These are phyloP conservation scores for Ustilago nuda DNA, from an alignment of 1,284 basidiomycete genomes.

Conservation along the genomic window DNA sequence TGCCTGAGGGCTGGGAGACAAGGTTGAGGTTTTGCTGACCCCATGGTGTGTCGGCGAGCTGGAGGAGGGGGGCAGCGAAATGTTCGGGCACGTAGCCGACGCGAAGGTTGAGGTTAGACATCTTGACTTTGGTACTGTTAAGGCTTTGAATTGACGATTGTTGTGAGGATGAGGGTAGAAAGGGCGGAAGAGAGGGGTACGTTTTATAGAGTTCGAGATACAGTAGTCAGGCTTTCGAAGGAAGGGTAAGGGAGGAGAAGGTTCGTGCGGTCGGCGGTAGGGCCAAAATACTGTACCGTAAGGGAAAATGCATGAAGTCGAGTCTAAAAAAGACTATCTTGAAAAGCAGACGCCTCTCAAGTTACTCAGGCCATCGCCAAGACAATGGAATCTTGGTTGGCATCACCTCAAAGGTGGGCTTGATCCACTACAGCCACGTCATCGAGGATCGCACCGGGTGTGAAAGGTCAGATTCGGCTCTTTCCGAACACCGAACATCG, in stretches of 20 bases:
- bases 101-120: conserved; percentile 40
- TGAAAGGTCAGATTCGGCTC: too few relatives aligned
- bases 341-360: too few relatives aligned
- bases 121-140: neutral
- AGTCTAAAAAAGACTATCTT: too few relatives aligned
- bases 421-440: neutral
- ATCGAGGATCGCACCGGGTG: too few relatives aligned
- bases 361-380: too few relatives aligned
- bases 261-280: neutral
- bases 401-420: neutral
- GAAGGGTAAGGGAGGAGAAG: neutral
- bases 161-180: neutral
- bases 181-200: neutral
- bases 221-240: neutral
- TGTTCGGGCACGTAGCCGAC: conserved; percentile 66
- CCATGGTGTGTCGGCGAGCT: conserved; percentile 60
- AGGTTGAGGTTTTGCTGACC: conserved; percentile 58
- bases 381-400: too few relatives aligned
- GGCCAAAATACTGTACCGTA: neutral
- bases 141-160: neutral
- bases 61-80: conserved; percentile 61
- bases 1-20: conserved; percentile 61
- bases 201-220: neutral
- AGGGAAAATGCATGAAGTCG: too few relatives aligned
- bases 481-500: too few relatives aligned